Conservation (phyloP, 2,329 filamentous ascomycete genomes). For the Coniosporium tulheliwenetii region DNA sequence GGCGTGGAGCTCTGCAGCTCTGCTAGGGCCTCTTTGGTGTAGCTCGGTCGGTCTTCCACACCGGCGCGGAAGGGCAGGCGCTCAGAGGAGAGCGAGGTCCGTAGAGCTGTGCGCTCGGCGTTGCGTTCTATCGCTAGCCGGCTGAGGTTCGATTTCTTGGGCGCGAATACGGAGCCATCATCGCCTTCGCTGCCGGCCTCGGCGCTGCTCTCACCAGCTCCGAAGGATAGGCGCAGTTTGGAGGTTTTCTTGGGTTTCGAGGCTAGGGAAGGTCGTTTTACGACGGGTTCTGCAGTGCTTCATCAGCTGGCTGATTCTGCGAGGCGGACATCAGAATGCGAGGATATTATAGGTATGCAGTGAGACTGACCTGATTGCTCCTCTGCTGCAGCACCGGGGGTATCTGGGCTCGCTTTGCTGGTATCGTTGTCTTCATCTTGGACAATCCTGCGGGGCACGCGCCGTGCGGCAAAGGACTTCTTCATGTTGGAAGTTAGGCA, state of each 20-base stretch:
- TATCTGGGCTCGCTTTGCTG: slow-evolving; percentile 8
- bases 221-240: slow-evolving; percentile 64
- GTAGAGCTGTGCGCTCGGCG: slow-evolving; percentile 40
- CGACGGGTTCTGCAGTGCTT: slow-evolving; percentile 27
- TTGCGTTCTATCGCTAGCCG: slow-evolving; percentile 52
- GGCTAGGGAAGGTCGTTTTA: slow-evolving; percentile 33
- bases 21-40: slow-evolving; percentile 74
- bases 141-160: slow-evolving; percentile 47
- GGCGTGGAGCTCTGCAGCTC: slow-evolving; percentile 79
- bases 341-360: background rate
- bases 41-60: slow-evolving; percentile 51
- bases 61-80: slow-evolving; percentile 34
- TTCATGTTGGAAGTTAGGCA: slow-evolving; percentile 28
- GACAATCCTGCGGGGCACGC: slow-evolving; percentile 65
- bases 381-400: slow-evolving; percentile 13
- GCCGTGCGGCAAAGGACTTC: slow-evolving; percentile 36
- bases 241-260: slow-evolving; percentile 54
- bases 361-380: slow-evolving; percentile 20
- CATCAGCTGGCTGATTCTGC: slow-evolving; percentile 21
- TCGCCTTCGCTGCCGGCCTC: slow-evolving; percentile 39
- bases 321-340: background rate
- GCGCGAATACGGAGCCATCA: slow-evolving; percentile 37
- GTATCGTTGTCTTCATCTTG: slow-evolving; percentile 47
- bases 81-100: slow-evolving; percentile 29
- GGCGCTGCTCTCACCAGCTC: slow-evolving; percentile 36